These are phyloP conservation scores for Dioszegia hungarica DNA, from an alignment of 768 basidiomycete genomes.

Conservation along the genomic window DNA sequence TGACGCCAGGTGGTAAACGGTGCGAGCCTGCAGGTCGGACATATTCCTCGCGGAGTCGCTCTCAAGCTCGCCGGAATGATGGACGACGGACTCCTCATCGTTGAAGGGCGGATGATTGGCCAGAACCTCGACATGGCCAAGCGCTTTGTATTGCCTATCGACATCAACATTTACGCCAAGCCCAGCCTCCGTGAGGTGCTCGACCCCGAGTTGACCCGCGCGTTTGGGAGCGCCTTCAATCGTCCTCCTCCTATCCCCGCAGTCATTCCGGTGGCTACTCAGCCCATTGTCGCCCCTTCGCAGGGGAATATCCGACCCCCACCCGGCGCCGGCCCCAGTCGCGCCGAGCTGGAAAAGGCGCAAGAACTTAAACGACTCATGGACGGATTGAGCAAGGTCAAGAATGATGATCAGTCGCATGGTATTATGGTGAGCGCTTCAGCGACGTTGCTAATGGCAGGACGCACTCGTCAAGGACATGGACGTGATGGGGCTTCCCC, in stretches of 20 bases:
- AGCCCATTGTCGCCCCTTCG: no score
- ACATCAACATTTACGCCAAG: conserved; percentile 62
- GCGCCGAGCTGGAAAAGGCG: conserved; percentile 51
- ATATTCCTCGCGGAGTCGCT: conserved; percentile 63
- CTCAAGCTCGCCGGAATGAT: conserved; percentile 64
- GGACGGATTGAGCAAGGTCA: conserved; percentile 65
- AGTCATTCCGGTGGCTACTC: not conserved
- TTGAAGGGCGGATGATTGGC: conserved; percentile 61
- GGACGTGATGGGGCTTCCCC: conserved; percentile 68
- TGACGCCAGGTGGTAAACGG: conserved; percentile 69
- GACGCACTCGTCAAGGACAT: conserved; percentile 42
- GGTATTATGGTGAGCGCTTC: conserved; percentile 33
- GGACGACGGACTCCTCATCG: conserved; percentile 60
- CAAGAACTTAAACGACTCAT: conserved; percentile 65
- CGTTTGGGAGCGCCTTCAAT: not conserved
- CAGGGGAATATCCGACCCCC: no score
- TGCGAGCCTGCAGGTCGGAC: conserved; percentile 68
- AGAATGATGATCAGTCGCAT: conserved; percentile 66
- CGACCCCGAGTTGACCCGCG: conserved; percentile 11
- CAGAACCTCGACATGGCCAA: conserved; percentile 50
- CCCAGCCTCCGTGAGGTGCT: conserved; percentile 68
- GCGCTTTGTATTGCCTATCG: conserved; percentile 61
- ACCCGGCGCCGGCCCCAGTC: no score
- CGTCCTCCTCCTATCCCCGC: not conserved
- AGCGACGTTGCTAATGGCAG: conserved; percentile 42